Evolutionary conservation across 352 stramenopile genomes (phyloP).

Genomic region (Phytophthora pluvialis): DNA sequence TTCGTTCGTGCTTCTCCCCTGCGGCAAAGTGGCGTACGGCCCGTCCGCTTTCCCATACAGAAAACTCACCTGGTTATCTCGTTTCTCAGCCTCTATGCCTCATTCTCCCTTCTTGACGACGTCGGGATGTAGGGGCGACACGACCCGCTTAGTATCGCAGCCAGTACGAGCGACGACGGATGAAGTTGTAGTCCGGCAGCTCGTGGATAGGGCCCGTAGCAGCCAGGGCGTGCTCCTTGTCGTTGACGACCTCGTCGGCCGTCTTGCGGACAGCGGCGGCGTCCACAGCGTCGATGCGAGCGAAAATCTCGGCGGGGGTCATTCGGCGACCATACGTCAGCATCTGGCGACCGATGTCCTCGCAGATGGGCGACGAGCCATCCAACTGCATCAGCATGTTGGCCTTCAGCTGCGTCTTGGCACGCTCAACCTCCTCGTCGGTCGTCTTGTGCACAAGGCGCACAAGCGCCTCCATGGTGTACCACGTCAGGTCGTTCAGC

Average conservation of each 20-base stretch:
- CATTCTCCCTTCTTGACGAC: constrained; percentile 40
- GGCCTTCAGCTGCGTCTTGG: constrained; percentile 99
- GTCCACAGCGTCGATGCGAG: constrained; percentile 98
- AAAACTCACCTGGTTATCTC: constrained; percentile 38
- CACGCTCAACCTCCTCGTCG: constrained; percentile 97
- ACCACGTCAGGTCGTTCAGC: constrained; percentile 95
- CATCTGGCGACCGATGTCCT: constrained; percentile 99
- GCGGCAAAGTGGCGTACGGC: constrained; percentile 38
- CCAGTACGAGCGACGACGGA: constrained; percentile 99
- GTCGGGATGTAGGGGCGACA: constrained; percentile 25
- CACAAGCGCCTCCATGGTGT: constrained; percentile 96
- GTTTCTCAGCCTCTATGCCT: constrained; percentile 41
- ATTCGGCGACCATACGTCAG: constrained; percentile 97
- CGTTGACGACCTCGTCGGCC: constrained; percentile 94
- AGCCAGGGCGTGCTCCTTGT: constrained; percentile 98
- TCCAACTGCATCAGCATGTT: constrained; percentile 99
- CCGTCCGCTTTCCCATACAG: constrained; percentile 39
- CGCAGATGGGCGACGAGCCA: constrained; percentile 97
- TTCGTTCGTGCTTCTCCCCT: constrained; percentile 37
- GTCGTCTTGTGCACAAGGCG: constrained; percentile 96
- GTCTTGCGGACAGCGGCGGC: constrained; percentile 92
- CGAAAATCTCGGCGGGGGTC: constrained; percentile 99
- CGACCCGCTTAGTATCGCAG: constrained; percentile 84
- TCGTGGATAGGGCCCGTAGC: constrained; percentile 98
- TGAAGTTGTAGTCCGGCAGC: constrained; percentile 99